Evolutionary conservation across 2,329 filamentous ascomycete genomes (phyloP).

Genomic region (Fusarium nanum): DNA sequence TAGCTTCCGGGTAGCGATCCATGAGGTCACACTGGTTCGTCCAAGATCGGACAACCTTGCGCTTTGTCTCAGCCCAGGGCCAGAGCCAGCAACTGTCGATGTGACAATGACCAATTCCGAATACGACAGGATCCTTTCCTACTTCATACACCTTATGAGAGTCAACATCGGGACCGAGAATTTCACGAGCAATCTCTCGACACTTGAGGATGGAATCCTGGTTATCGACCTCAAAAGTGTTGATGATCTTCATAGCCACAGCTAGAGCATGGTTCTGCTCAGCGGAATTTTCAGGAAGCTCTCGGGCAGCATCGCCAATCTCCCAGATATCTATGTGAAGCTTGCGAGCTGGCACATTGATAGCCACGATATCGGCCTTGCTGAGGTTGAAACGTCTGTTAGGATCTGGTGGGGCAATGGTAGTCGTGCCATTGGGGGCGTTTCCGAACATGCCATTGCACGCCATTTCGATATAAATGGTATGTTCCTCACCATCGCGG

Average conservation of each 20-base stretch:
- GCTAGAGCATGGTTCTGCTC: slow-evolving; percentile 88
- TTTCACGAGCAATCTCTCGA: slow-evolving; percentile 84
- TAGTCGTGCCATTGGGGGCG: slow-evolving; percentile 78
- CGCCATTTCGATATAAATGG: slow-evolving; percentile 97
- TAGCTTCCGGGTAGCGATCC: slow-evolving; percentile 92
- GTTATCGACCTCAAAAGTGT: slow-evolving; percentile 85
- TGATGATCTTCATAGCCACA: slow-evolving; percentile 88
- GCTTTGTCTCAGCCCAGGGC: slow-evolving; percentile 98
- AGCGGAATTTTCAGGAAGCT: slow-evolving; percentile 89
- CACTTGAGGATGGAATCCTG: slow-evolving; percentile 82
- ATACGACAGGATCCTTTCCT: slow-evolving; percentile 80
- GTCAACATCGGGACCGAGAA: slow-evolving; percentile 84
- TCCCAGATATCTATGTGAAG: slow-evolving; percentile 96
- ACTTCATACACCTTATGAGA: slow-evolving; percentile 85
- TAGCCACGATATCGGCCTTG: slow-evolving; percentile 86
- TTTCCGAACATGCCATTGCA: slow-evolving; percentile 99
- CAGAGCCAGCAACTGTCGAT: slow-evolving; percentile 99
- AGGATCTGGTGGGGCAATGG: slow-evolving; percentile 89
- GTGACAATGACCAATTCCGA: slow-evolving; percentile 93
- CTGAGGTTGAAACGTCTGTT: slow-evolving; percentile 82
- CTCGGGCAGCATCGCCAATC: slow-evolving; percentile 89
- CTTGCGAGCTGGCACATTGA: slow-evolving; percentile 85
- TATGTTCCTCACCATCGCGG: slow-evolving; percentile 86
- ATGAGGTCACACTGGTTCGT: slow-evolving; percentile 96
- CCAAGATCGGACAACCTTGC: slow-evolving; percentile 96